Conservation (phyloP, 306 rosid species). For the Prosopis cineraria region DNA sequence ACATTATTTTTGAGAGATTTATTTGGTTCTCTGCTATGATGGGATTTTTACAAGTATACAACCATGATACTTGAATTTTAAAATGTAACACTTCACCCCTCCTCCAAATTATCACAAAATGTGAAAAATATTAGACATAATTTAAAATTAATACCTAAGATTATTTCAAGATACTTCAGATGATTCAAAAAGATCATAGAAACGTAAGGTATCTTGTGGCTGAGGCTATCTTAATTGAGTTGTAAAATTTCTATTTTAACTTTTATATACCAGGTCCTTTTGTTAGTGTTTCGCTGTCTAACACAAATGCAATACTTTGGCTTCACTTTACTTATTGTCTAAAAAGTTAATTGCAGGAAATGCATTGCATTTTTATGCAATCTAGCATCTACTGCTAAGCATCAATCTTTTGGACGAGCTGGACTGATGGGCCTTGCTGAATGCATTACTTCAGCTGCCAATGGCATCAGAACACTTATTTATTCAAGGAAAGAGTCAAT, state of each 20-base stretch:
- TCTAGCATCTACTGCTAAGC: slow-evolving; percentile 72
- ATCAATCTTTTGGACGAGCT: slow-evolving; percentile 78
- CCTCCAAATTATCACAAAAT: not conserved
- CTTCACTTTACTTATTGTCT: slow-evolving; percentile 42
- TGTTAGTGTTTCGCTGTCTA: slow-evolving; percentile 8
- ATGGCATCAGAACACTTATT: slow-evolving; percentile 38
- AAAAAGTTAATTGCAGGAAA: slow-evolving; percentile 59
- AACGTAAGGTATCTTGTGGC: not conserved
- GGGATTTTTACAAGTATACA: not conserved
- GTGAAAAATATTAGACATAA: not conserved
- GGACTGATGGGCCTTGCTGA: slow-evolving; percentile 89
- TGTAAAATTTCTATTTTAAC: not conserved
- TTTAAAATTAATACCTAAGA: not conserved
- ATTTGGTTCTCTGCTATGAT: not conserved
- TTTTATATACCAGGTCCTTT: not conserved
- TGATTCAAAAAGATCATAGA: not conserved
- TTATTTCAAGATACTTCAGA: not conserved
- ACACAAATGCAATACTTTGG: slow-evolving; percentile 15
- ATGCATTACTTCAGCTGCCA: slow-evolving; percentile 86
- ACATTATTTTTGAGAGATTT: not conserved
- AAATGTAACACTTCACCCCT: not conserved
- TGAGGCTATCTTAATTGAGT: not conserved
- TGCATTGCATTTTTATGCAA: slow-evolving; percentile 62
- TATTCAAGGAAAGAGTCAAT: slow-evolving; percentile 39
- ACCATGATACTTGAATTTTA: not conserved